Base-by-base conservation (phyloP, 768 basidiomycete species). In the Boletus huronensis region DNA sequence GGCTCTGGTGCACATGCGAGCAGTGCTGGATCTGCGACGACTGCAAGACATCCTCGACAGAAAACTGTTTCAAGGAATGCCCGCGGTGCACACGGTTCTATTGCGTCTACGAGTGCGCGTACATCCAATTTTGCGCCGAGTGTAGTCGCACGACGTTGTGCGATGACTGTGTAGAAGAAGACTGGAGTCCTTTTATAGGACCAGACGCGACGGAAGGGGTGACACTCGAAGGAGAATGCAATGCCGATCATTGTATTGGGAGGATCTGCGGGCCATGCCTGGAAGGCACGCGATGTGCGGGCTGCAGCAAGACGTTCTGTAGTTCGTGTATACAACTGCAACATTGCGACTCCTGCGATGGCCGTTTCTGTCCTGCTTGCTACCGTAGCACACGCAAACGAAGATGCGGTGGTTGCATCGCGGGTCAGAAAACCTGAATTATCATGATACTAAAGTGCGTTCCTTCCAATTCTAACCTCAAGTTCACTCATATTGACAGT, bases 141-240 rank as follows among this genome's bases (percentile, higher is more conserved):
- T 67, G 66, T 29, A 47, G 35, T 40, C 60, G 58, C 25, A 54
- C 60, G 46, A 60, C 57, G 48, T 16, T 62, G 43, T 67, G 68
- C 46, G 51, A 68, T 4, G 66, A 67, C 38, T 70, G 66, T 34
- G 39, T 32, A 14, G 68, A 68, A 50, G 65, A 65, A 53, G 65
- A 69, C 5, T 46, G 48, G 57, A 31, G 41, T 5, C 14, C 26
- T 1, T 13, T 42, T 0, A 7, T 5, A 13, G 51, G 50, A 25
- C 13, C 21, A 2, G 54, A 53, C n/a, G 45, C 34, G 46, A 5
- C 3, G 44, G 64, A 64, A 4, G 63, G 52, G 34, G 52, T 64
- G 13, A 11, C 3, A 6, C 50, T 65, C 7, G 13, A 48, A 14
- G 51, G 40, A 5, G 6, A 16, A 4, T 64, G 64, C 32, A 3